These are phyloP conservation scores for Solanum hybrid DNA, from an alignment of 305 asterid species.

Conservation along the genomic window DNA sequence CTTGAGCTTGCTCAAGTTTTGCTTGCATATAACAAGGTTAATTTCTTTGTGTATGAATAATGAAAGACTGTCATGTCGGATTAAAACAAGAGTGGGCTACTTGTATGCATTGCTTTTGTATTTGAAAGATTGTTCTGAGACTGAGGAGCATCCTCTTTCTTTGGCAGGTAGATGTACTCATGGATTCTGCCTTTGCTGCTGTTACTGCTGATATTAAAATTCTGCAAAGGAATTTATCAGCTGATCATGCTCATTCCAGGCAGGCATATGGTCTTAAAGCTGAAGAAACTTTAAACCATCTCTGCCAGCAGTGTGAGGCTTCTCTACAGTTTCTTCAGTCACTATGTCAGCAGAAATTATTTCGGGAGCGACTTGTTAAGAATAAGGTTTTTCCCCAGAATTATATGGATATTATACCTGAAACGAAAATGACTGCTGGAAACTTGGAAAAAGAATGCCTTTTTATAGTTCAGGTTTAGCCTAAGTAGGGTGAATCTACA, in stretches of 20 bases:
- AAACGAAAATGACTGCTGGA: neutral
- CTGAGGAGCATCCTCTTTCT: conserved; percentile 2
- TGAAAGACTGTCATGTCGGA: neutral
- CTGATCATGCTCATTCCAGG: conserved; percentile 40
- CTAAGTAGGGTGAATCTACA: neutral
- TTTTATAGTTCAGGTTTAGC: neutral
- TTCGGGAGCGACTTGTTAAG: conserved; percentile 77
- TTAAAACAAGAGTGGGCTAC: neutral
- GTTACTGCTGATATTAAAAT: conserved; percentile 58
- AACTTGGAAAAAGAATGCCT: neutral
- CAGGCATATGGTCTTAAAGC: conserved; percentile 36
- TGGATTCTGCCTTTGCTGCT: conserved; percentile 81
- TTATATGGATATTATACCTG: conserved; percentile 1
- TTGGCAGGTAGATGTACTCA: conserved; percentile 81
- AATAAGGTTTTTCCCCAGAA: conserved; percentile 56
- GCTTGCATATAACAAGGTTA: conserved; percentile 74
- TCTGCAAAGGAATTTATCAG: conserved; percentile 65
- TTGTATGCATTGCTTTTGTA: neutral
- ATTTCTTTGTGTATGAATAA: neutral
- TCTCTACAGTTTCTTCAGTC: conserved; percentile 86
- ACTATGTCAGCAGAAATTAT: conserved; percentile 75
- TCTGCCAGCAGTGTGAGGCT: conserved; percentile 96
- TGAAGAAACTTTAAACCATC: conserved; percentile 64
- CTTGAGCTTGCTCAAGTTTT: conserved; percentile 91
- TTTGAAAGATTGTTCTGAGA: neutral